A percentile compares a stretch with the other conserved stretches of the same genome.
Conservation (phyloP, 345 rosid species). For the Arabis alpina region DNA sequence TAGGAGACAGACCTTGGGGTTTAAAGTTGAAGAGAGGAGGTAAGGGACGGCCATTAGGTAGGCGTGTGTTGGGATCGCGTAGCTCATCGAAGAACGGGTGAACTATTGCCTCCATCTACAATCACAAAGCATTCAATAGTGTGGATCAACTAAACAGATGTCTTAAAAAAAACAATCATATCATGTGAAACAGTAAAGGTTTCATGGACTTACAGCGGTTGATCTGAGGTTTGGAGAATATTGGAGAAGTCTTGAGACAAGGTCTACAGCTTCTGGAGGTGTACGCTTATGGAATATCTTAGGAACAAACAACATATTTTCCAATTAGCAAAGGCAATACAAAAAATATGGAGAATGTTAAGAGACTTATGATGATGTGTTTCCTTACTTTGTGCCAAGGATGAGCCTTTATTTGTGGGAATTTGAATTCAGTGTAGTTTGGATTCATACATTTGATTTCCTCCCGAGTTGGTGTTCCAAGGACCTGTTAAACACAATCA, state of each 20-base stretch:
- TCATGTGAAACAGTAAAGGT: neutral
- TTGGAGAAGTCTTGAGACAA: constrained; percentile 66
- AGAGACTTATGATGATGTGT: neutral
- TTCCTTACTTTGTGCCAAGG: constrained; percentile 96
- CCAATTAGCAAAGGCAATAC: neutral
- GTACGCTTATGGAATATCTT: constrained; percentile 72
- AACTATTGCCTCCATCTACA: constrained; percentile 53
- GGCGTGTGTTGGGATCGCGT: constrained; percentile 69
- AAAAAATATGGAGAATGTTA: neutral
- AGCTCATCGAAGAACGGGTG: constrained; percentile 89
- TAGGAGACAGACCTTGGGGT: constrained; percentile 43
- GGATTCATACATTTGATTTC: constrained; percentile 81
- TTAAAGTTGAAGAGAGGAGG: constrained; percentile 71
- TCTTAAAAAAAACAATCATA: neutral
- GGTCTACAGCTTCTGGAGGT: constrained; percentile 74
- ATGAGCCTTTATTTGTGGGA: constrained; percentile 97
- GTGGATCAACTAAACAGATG: constrained; percentile 10
- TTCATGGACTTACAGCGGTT: constrained; percentile 55
- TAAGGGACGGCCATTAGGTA: constrained; percentile 77
- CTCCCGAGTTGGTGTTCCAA: constrained; percentile 75
- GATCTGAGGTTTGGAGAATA: constrained; percentile 69
- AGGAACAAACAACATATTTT: constrained; percentile 7
- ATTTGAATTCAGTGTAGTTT: constrained; percentile 73
- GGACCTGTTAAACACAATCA: constrained; percentile 49
- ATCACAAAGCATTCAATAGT: neutral